Evolutionary conservation across 306 rosid species (phyloP).

Genomic region (Vigna hirtella): DNA sequence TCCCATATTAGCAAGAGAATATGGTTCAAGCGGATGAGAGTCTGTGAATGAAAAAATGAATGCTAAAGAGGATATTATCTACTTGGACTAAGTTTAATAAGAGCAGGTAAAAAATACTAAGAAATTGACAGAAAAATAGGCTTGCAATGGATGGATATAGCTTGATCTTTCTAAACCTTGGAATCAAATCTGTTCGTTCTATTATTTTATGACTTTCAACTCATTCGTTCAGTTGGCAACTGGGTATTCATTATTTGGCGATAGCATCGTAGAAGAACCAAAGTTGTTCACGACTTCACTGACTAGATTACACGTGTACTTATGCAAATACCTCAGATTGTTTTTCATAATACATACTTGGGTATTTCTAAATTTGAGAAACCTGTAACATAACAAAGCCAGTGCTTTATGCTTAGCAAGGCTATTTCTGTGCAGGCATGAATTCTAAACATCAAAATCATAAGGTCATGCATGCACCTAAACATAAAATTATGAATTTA

Average conservation of each 20-base stretch:
- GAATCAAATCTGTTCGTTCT: constrained; percentile 44
- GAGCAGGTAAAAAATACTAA: background rate
- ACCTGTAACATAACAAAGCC: background rate
- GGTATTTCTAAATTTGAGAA: background rate
- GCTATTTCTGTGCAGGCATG: background rate
- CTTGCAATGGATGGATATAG: constrained; percentile 33
- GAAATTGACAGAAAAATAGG: background rate
- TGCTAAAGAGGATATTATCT: background rate
- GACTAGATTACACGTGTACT: too few species aligned
- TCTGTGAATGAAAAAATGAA: background rate
- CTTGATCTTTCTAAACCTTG: constrained; percentile 1
- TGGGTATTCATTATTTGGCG: background rate
- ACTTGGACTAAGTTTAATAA: background rate
- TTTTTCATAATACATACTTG: background rate
- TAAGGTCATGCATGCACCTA: too few species aligned
- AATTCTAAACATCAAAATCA: background rate
- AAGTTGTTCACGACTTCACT: background rate
- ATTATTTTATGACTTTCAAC: constrained; percentile 8
- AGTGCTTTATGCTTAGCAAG: background rate
- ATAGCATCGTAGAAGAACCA: background rate
- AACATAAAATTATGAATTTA: background rate
- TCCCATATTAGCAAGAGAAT: background rate
- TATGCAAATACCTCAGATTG: background rate
- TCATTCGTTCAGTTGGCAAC: constrained; percentile 16
- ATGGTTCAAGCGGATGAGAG: too few species aligned